phyloP scores from a whole-genome alignment of 1,284 basidiomycete genomes.

The Pseudozyma thailandica region DNA sequence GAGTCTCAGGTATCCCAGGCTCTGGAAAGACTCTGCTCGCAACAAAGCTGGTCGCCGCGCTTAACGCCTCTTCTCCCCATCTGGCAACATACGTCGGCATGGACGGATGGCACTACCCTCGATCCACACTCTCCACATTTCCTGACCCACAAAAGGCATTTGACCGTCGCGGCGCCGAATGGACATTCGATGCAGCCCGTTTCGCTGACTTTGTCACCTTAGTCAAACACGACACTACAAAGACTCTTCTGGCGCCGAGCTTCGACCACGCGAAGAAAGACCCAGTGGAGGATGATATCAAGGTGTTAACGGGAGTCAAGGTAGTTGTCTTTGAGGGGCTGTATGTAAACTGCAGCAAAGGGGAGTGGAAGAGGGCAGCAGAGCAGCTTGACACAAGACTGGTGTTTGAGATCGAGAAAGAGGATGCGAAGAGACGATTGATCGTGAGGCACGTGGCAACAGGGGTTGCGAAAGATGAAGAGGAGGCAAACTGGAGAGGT shows the following conservation, averaged over 20 bases:
- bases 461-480: slow-evolving; percentile 76
- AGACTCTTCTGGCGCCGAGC: slow-evolving; percentile 68
- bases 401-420: slow-evolving; percentile 76
- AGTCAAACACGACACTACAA: slow-evolving; percentile 12
- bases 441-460: slow-evolving; percentile 79
- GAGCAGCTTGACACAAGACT: slow-evolving; percentile 80
- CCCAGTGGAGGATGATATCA: slow-evolving; percentile 70
- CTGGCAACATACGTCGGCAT: slow-evolving; percentile 76
- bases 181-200: slow-evolving; percentile 61
- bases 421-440: slow-evolving; percentile 76
- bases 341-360: slow-evolving; percentile 78
- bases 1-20: slow-evolving; percentile 81
- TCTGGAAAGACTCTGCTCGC: slow-evolving; percentile 84
- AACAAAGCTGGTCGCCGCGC: slow-evolving; percentile 71
- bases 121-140: slow-evolving; percentile 74
- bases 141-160: slow-evolving; percentile 71
- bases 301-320: slow-evolving; percentile 75
- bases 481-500: slow-evolving; percentile 78
- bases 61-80: slow-evolving; percentile 33
- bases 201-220: slow-evolving; percentile 56
- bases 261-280: slow-evolving; percentile 78
- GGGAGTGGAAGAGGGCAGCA: slow-evolving; percentile 79
- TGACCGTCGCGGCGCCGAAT: slow-evolving; percentile 62
- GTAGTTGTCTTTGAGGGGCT: slow-evolving; percentile 86
- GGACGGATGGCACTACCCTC: slow-evolving; percentile 82